These are phyloP conservation scores for Rhodomyrtus psidioides DNA, from an alignment of 441 rosid genomes.

Conservation along the genomic window DNA sequence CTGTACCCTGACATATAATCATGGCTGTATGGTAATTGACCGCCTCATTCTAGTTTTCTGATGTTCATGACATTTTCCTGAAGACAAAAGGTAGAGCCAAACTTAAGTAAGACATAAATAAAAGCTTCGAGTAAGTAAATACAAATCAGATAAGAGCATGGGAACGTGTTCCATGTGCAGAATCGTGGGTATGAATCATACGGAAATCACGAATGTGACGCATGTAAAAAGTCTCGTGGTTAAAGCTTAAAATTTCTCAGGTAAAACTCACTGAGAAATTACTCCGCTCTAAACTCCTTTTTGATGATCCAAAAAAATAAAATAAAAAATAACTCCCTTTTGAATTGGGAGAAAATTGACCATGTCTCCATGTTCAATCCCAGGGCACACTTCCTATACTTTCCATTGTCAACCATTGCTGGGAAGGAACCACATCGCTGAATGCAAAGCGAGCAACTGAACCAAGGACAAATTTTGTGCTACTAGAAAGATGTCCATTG, in stretches of 20 bases:
- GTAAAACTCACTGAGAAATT: neutral
- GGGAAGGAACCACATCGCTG: neutral
- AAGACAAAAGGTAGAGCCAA: neutral
- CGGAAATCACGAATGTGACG: neutral
- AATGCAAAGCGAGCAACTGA: neutral
- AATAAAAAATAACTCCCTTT: neutral
- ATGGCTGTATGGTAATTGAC: neutral
- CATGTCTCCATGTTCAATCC: neutral
- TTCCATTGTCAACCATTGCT: neutral
- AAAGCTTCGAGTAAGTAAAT: neutral
- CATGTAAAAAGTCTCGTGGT: neutral
- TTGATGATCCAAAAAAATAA: too few relatives aligned
- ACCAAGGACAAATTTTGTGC: neutral
- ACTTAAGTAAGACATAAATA: neutral
- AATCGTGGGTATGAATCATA: neutral
- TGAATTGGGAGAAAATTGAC: neutral
- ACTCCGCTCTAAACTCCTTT: neutral
- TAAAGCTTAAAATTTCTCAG: neutral
- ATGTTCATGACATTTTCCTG: too few relatives aligned
- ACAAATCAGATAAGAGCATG: neutral
- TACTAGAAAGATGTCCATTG: neutral
- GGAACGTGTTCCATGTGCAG: neutral
- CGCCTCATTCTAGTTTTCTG: neutral
- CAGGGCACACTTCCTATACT: neutral
- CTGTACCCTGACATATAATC: neutral